These are phyloP conservation scores for Talaromyces verruculosus DNA, from an alignment of 2,329 filamentous ascomycete genomes.

Conservation along the genomic window DNA sequence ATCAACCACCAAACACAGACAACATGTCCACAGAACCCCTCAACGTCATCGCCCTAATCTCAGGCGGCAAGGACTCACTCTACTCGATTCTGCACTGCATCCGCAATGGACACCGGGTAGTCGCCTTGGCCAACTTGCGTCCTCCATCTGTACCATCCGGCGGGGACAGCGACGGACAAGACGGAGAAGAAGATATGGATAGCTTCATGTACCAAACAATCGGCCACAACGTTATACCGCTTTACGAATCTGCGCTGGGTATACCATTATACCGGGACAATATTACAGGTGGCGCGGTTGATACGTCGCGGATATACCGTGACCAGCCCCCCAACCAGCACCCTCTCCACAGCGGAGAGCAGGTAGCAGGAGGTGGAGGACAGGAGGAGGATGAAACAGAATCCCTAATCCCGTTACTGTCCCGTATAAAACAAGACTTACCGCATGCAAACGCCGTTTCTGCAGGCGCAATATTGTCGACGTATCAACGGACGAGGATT, in stretches of 20 bases:
- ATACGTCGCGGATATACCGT: slow-evolving; percentile 70
- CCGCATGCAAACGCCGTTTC: slow-evolving; percentile 83
- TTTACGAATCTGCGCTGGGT: slow-evolving; percentile 75
- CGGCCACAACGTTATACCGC: slow-evolving; percentile 79
- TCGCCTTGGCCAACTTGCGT: slow-evolving; percentile 87
- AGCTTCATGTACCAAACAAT: slow-evolving; percentile 99
- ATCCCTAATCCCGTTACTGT: slow-evolving; percentile 74
- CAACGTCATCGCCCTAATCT: slow-evolving; percentile 88
- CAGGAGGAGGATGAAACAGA: slow-evolving; percentile 59
- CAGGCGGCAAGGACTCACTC: slow-evolving; percentile 95
- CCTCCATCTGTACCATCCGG: slow-evolving; percentile 46
- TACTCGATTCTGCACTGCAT: slow-evolving; percentile 89
- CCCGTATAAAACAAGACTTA: slow-evolving; percentile 63
- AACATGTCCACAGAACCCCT: slow-evolving; percentile 29
- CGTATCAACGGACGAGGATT: slow-evolving; percentile 93
- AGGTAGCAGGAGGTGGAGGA: background rate
- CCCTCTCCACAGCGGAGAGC: background rate
- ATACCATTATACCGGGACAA: slow-evolving; percentile 80
- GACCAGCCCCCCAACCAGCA: slow-evolving; percentile 3
- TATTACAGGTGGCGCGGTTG: slow-evolving; percentile 70
- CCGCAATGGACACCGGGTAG: slow-evolving; percentile 76
- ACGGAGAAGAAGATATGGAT: slow-evolving; percentile 60
- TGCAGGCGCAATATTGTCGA: slow-evolving; percentile 88
- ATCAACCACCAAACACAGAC: background rate
- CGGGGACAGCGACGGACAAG: slow-evolving; percentile 7